Conservation (phyloP, 169 alveolate genomes). For the Plasmodium knowlesi region DNA sequence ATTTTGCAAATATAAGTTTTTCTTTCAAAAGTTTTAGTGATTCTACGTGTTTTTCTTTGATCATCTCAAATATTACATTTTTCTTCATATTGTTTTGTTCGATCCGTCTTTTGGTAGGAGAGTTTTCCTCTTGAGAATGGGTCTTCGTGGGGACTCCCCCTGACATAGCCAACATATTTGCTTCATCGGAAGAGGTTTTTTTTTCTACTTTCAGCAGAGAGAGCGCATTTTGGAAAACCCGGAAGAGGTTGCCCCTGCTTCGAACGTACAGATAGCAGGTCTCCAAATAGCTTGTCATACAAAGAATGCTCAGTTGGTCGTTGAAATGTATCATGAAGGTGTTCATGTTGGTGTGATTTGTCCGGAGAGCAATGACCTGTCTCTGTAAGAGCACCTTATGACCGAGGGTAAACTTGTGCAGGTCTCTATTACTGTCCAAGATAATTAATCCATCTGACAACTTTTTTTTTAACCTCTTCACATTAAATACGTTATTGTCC, state of each 20-base stretch:
- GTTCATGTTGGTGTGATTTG: background rate
- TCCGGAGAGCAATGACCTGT: background rate
- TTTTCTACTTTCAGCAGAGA: background rate
- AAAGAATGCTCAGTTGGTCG: conserved; percentile 29
- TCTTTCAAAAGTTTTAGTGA: background rate
- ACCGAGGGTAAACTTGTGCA: conserved; percentile 15
- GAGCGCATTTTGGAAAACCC: background rate
- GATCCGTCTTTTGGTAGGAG: background rate
- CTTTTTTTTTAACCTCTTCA: conserved; percentile 21
- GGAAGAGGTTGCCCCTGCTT: background rate
- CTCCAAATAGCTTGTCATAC: conserved; percentile 25
- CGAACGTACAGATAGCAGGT: conserved; percentile 9
- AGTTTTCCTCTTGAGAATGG: background rate
- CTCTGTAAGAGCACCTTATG: conserved; percentile 3
- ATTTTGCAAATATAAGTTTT: conserved; percentile 12
- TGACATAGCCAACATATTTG: background rate
- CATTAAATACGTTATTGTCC: conserved; percentile 5
- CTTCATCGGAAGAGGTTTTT: background rate
- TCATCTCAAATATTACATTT: background rate
- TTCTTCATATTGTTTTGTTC: background rate
- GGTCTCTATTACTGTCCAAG: conserved; percentile 4
- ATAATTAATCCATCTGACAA: conserved; percentile 16
- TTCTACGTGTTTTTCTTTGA: background rate
- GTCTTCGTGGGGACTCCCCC: background rate
- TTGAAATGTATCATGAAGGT: conserved; percentile 14